Percentiles rank a stretch among this genome's conserved stretches.
Evolutionary conservation across 495 filamentous ascomycete genomes (phyloP).

Genomic region (Geoglossum glabrum): DNA sequence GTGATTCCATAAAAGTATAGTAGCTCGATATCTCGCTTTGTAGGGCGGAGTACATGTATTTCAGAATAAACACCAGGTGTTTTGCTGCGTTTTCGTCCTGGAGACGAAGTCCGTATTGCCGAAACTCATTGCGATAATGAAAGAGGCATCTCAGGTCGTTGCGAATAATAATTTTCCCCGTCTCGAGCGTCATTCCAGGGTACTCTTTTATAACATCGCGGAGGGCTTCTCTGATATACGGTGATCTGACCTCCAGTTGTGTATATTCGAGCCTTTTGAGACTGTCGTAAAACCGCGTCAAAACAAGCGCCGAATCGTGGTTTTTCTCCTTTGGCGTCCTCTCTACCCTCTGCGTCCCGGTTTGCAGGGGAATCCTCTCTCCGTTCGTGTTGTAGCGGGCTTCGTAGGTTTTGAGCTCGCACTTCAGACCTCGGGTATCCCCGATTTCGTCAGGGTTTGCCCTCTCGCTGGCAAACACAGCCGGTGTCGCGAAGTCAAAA

Average conservation of each 20-base stretch:
- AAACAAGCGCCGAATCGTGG: too few relatives aligned
- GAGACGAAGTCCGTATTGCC: background rate
- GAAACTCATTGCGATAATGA: conserved; percentile 5
- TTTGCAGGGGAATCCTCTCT: background rate
- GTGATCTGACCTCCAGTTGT: too few relatives aligned
- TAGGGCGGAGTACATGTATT: background rate
- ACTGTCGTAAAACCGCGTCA: too few relatives aligned
- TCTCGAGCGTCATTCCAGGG: too few relatives aligned
- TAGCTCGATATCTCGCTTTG: background rate
- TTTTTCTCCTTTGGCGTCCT: too few relatives aligned
- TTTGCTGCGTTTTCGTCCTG: background rate
- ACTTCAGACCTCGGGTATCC: conserved; percentile 6
- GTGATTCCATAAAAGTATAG: background rate
- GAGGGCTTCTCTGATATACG: too few relatives aligned
- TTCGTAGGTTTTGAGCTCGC: conserved; percentile 8
- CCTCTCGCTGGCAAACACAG: too few relatives aligned
- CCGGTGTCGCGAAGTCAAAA: too few relatives aligned
- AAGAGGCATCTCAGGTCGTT: conserved; percentile 4
- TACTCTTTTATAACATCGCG: too few relatives aligned
- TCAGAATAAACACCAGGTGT: background rate
- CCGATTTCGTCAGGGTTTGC: too few relatives aligned
- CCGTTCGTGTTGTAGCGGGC: conserved; percentile 9
- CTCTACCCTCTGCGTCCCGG: too few relatives aligned
- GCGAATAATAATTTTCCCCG: conserved; percentile 1
- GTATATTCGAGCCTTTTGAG: too few relatives aligned